Percentiles rank a stretch among this genome's conserved stretches.
Conservation (phyloP, 495 filamentous ascomycete species). For the Penicillium turbatum region DNA sequence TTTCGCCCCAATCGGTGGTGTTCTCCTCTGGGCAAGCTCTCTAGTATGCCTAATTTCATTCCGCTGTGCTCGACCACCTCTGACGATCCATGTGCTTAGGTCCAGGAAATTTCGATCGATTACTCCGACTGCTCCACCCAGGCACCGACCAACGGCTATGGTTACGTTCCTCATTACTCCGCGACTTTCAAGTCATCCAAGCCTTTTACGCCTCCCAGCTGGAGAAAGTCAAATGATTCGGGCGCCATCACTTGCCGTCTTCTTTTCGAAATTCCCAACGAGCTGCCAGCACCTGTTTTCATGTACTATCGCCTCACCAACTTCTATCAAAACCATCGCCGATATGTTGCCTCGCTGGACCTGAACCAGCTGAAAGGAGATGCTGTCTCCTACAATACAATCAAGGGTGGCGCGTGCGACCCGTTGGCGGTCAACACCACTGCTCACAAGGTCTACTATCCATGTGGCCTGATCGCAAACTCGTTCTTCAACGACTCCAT, state of each 20-base stretch:
- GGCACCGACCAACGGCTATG: conserved; percentile 37
- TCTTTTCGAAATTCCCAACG: conserved; percentile 70
- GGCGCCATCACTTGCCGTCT: conserved; percentile 55
- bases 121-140: conserved; percentile 68
- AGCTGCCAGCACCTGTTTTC: conserved; percentile 72
- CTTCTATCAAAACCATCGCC: conserved; percentile 98
- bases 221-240: conserved; percentile 17
- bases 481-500: conserved; percentile 98
- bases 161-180: conserved; percentile 46
- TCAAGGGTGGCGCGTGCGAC: conserved; percentile 66
- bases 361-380: conserved; percentile 76
- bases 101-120: conserved; percentile 86
- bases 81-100: conserved; percentile 45
- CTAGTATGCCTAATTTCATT: conserved; percentile 42
- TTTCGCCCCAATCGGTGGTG: conserved; percentile 82
- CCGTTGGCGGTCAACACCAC: conserved; percentile 58
- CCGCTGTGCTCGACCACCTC: conserved; percentile 1
- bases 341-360: conserved; percentile 88
- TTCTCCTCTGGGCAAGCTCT: conserved; percentile 77
- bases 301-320: conserved; percentile 95
- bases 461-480: conserved; percentile 94
- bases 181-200: conserved; percentile 57
- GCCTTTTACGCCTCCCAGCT: conserved; percentile 27
- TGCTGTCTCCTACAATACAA: conserved; percentile 52
- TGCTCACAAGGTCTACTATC: conserved; percentile 72